Evolutionary conservation across 2,329 filamentous ascomycete species (phyloP).

Genomic region (Metarhizium guizhouense): DNA sequence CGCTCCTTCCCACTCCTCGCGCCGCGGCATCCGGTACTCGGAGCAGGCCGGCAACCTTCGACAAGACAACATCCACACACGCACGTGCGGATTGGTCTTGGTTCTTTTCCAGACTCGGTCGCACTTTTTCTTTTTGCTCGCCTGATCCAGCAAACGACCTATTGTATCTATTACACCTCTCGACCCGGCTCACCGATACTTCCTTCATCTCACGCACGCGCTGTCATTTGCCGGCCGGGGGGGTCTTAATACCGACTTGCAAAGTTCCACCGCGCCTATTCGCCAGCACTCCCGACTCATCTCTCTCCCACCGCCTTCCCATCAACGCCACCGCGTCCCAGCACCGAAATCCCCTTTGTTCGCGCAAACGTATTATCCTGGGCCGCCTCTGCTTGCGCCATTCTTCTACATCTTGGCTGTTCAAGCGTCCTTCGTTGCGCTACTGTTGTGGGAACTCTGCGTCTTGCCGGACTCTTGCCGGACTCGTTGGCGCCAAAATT

Average conservation of each 20-base stretch:
- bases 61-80: slow-evolving; percentile 1
- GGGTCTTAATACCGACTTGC: background rate
- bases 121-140: background rate
- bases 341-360: background rate
- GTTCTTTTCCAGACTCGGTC: background rate
- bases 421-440: background rate
- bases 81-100: background rate
- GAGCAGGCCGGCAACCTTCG: background rate
- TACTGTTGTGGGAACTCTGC: background rate
- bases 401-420: background rate
- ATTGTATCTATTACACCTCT: background rate
- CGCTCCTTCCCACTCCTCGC: background rate
- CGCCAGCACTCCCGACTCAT: background rate
- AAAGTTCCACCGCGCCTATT: background rate
- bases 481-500: background rate
- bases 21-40: background rate
- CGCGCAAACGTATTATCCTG: background rate
- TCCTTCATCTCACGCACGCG: background rate
- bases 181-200: background rate
- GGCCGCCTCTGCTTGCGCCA: background rate
- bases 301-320: background rate
- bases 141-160: background rate
- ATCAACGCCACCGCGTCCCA: background rate
- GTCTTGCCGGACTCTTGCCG: background rate
- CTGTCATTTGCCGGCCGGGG: background rate